Conservation (phyloP, 176 grass and related monocot genomes). For the Zea luxurians region DNA sequence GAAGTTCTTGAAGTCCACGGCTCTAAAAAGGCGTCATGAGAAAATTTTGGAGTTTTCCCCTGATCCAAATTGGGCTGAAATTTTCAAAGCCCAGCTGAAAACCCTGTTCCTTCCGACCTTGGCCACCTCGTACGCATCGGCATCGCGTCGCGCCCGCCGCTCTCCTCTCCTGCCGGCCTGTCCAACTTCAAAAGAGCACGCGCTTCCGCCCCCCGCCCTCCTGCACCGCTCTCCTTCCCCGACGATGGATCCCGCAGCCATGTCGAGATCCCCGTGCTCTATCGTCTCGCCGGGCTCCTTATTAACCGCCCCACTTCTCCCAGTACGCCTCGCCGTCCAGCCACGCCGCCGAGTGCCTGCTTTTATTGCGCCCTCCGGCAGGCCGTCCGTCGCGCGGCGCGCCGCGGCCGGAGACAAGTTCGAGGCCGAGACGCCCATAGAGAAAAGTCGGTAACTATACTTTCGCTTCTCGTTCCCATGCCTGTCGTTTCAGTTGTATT, state of each 20-base stretch:
- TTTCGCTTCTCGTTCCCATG: background rate
- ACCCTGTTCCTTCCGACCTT: background rate
- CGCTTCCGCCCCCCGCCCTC: background rate
- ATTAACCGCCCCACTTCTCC: background rate
- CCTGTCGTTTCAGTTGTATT: background rate
- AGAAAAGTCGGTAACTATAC: constrained; percentile 38
- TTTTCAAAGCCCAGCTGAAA: constrained; percentile 6
- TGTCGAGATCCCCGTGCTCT: constrained; percentile 37
- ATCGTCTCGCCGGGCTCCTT: background rate
- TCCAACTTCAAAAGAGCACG: constrained; percentile 12
- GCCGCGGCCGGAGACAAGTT: constrained; percentile 4
- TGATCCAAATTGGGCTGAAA: background rate
- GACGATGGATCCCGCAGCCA: constrained; percentile 35
- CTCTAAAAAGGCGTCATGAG: no score
- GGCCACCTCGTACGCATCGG: constrained; percentile 4
- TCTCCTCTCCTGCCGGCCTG: background rate
- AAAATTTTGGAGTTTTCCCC: background rate
- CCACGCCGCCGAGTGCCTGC: background rate
- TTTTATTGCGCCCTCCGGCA: background rate
- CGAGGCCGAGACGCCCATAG: constrained; percentile 44
- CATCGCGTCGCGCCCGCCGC: background rate
- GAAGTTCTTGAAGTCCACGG: no score
- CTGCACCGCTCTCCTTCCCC: background rate
- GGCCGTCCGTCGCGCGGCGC: constrained; percentile 23
- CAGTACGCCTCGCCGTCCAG: background rate